Percentiles rank a stretch among this genome's conserved stretches.
These are phyloP conservation scores for Ramaria sp. DNA, from an alignment of 768 basidiomycete species.

Conservation along the genomic window DNA sequence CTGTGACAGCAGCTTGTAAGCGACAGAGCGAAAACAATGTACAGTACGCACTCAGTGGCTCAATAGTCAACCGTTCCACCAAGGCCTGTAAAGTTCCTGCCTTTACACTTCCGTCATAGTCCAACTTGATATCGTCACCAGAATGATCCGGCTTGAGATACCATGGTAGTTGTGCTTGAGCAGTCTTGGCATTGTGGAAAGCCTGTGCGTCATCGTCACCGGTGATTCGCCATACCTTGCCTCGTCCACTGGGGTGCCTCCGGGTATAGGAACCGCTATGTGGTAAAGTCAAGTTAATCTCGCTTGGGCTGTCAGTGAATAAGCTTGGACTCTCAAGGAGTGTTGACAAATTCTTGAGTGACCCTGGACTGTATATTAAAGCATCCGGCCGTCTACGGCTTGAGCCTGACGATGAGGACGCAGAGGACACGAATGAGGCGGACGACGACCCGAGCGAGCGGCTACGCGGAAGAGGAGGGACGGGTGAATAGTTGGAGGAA, in stretches of 20 bases:
- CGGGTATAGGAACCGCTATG: not conserved
- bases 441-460: slow-evolving; percentile 1
- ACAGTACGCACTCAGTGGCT: slow-evolving; percentile 43
- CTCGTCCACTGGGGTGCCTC: slow-evolving; percentile 1
- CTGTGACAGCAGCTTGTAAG: not conserved
- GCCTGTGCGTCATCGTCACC: slow-evolving; percentile 34
- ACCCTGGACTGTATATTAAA: not conserved
- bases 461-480: slow-evolving; percentile 1
- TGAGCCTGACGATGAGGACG: not conserved
- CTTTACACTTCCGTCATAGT: slow-evolving; percentile 53
- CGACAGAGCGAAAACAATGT: not conserved
- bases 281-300: not conserved
- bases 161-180: slow-evolving; percentile 35
- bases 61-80: slow-evolving; percentile 57
- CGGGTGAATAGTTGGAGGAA: not conserved
- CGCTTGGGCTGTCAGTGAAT: not conserved
- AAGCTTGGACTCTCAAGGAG: not conserved
- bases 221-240: slow-evolving; percentile 29
- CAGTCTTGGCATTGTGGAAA: slow-evolving; percentile 27
- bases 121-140: slow-evolving; percentile 51
- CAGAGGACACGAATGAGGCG: not conserved
- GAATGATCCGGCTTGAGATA: slow-evolving; percentile 48
- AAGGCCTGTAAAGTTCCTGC: slow-evolving; percentile 64
- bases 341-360: not conserved
- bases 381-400: not conserved